phyloP scores from a whole-genome alignment of 2,329 filamentous ascomycete genomes.

The Phialophora macrospora region DNA sequence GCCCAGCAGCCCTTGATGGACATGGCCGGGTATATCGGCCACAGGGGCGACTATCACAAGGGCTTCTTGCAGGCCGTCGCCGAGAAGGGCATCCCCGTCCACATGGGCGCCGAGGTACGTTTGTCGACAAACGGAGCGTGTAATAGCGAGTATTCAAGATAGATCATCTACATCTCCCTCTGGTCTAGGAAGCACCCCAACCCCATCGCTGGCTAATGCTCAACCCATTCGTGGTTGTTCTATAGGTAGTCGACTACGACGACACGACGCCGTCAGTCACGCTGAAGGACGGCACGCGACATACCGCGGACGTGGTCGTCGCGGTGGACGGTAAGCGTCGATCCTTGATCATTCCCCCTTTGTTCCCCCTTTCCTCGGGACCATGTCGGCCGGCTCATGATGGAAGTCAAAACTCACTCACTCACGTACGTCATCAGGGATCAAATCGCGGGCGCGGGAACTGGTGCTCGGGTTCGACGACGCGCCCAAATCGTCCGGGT shows the following conservation, averaged over 20 bases:
- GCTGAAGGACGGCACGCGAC: slow-evolving; percentile 28
- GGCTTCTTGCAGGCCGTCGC: slow-evolving; percentile 61
- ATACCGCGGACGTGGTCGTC: slow-evolving; percentile 54
- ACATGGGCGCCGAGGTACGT: slow-evolving; percentile 47
- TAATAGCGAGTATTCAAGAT: too few species aligned
- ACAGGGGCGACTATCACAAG: slow-evolving; percentile 64
- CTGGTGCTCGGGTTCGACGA: slow-evolving; percentile 51
- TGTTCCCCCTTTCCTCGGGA: too few species aligned
- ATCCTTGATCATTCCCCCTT: too few species aligned
- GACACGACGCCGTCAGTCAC: slow-evolving; percentile 28
- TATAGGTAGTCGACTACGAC: slow-evolving; percentile 33
- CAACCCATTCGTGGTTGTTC: too few species aligned
- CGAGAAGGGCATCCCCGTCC: slow-evolving; percentile 43
- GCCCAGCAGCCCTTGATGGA: slow-evolving; percentile 43
- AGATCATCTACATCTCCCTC: too few species aligned
- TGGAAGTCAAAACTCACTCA: too few species aligned
- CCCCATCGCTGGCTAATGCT: too few species aligned
- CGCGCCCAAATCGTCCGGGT: slow-evolving; percentile 44
- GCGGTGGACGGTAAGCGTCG: slow-evolving; percentile 55
- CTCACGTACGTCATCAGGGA: slow-evolving; percentile 49
- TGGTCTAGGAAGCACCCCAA: too few species aligned
- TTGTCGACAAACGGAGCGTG: background rate
- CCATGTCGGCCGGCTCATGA: too few species aligned
- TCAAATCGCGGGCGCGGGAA: slow-evolving; percentile 59
- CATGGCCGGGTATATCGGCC: slow-evolving; percentile 62